Evolutionary conservation across 164 flowering plant species (phyloP), one percentile per base, ranked within the genome.

Genomic region (Echeveria elegans): DNA sequence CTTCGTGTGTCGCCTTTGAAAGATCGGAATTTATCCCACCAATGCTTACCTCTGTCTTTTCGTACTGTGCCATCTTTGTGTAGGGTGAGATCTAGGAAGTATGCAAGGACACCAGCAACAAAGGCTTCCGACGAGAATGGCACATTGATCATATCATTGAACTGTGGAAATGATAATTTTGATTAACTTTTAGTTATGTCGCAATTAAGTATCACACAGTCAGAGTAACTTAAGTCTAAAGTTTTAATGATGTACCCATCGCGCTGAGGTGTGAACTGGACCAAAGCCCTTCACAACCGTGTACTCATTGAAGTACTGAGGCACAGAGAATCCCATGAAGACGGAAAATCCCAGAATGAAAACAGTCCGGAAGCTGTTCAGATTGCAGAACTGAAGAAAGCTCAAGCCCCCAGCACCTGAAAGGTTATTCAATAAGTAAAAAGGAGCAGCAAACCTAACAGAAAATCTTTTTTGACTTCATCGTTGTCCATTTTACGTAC

Each of bases 341-440:
- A 61, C 8, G 23, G 64, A 61, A 36, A 61, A 61, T 8, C 64
- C 64, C n/a, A 61, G 19, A 30, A 61, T 61, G 64, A 61, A 61
- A 31, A 30, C 40, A 61, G 64, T 61, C 15, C 64, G 36, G 38
- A 61, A 61, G 64, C 64, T 61, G 64, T 61, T 61, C 21, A 61
- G 64, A 31, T 61, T 61, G 64, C 64, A 61, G 38, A 61, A 61
- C n/a, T 61, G 64, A 31, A 61, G 64, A 61, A 61, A 61, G 38
- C 64, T 61, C 36, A 61, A 61, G 29, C 64, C 64, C 31, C 64
- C 64, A 21, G 64, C 34, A 61, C 64, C 64, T 61, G 23, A 19
- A 61, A 36, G 38, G n/a, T 12, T 16, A 36, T 30, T 31, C 40
- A 6, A 18, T 61, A 38, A 61, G 12, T 61, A 61, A 21, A 61